Evolutionary conservation across 2,329 filamentous ascomycete species (phyloP).

Genomic region (Hypoxylon sp.): DNA sequence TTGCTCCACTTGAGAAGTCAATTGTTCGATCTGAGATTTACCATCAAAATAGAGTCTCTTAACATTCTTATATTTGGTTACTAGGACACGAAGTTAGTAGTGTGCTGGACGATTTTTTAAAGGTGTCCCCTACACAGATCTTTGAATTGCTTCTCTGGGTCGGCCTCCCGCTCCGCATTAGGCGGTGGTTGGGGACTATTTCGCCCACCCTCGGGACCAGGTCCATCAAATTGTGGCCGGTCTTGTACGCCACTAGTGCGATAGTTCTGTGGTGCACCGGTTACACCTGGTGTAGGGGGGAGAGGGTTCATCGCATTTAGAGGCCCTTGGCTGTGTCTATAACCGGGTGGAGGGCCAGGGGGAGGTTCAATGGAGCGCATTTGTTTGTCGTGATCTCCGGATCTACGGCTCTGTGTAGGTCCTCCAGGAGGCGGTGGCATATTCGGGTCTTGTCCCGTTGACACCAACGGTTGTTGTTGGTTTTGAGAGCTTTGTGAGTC

Average conservation of each 20-base stretch:
- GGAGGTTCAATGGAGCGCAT: constrained; percentile 62
- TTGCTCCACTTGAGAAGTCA: constrained; percentile 89
- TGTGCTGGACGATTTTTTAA: constrained; percentile 16
- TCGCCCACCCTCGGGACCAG: constrained; percentile 64
- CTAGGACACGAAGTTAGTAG: constrained; percentile 65
- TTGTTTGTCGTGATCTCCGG: constrained; percentile 65
- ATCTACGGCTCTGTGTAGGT: constrained; percentile 62
- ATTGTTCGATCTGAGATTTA: constrained; percentile 90
- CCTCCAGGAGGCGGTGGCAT: constrained; percentile 67
- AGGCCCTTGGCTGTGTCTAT: constrained; percentile 66
- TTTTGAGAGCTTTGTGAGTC: constrained; percentile 46
- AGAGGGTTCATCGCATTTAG: constrained; percentile 62
- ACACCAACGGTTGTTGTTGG: constrained; percentile 46
- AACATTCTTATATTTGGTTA: constrained; percentile 97
- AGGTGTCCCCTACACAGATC: constrained; percentile 65
- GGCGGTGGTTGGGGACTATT: constrained; percentile 70
- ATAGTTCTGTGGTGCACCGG: constrained; percentile 57
- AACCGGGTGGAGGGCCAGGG: constrained; percentile 65
- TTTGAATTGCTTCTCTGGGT: constrained; percentile 70
- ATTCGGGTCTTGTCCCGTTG: constrained; percentile 55
- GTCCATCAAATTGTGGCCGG: constrained; percentile 62
- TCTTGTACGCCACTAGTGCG: constrained; percentile 59
- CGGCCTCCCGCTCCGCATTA: constrained; percentile 59
- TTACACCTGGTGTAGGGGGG: constrained; percentile 58
- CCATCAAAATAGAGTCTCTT: constrained; percentile 98